A percentile compares a stretch with the other conserved stretches of the same genome.
phyloP scores from a whole-genome alignment of 176 grass and related monocot species.

The Triticum timopheevii region DNA sequence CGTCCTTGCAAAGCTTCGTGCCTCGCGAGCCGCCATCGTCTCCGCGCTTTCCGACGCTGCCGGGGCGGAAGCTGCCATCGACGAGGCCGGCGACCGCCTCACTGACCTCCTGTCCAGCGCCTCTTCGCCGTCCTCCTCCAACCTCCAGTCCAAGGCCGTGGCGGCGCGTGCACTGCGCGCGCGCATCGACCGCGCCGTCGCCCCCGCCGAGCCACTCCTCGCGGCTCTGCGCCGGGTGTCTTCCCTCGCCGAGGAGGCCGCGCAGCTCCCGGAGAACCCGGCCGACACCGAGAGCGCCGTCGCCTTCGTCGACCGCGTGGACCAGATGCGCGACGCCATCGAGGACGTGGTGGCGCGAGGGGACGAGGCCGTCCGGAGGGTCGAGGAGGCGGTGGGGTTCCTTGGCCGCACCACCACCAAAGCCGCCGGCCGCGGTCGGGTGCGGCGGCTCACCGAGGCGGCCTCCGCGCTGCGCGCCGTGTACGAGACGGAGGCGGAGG shows the following conservation, averaged over 20 bases:
- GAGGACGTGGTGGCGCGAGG: constrained; percentile 38
- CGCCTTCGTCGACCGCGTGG: constrained; percentile 44
- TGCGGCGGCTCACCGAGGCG: constrained; percentile 48
- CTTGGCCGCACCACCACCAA: constrained; percentile 65
- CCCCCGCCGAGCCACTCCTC: constrained; percentile 38
- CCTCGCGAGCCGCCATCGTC: constrained; percentile 37
- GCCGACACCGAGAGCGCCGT: constrained; percentile 5
- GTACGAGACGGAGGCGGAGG: constrained; percentile 58
- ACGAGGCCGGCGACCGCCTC: constrained; percentile 20
- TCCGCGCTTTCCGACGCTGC: constrained; percentile 33
- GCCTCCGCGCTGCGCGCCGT: constrained; percentile 43
- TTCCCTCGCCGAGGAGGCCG: constrained; percentile 21
- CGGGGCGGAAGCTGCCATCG: constrained; percentile 33
- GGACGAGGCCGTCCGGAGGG: constrained; percentile 43
- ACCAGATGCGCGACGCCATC: constrained; percentile 51
- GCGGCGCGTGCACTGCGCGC: constrained; percentile 35
- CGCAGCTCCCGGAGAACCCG: constrained; percentile 23
- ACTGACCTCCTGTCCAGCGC: constrained; percentile 10
- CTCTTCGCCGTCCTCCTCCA: constrained; percentile 29
- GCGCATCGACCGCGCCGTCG: constrained; percentile 55
- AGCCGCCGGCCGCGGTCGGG: constrained; percentile 39
- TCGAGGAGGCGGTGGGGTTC: constrained; percentile 68
- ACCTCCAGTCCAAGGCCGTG: constrained; percentile 53
- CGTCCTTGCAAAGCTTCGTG: constrained; percentile 32
- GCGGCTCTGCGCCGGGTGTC: constrained; percentile 37